Evolutionary conservation across 495 filamentous ascomycete species (phyloP).

Genomic region (Talaromyces nanjingensis): DNA sequence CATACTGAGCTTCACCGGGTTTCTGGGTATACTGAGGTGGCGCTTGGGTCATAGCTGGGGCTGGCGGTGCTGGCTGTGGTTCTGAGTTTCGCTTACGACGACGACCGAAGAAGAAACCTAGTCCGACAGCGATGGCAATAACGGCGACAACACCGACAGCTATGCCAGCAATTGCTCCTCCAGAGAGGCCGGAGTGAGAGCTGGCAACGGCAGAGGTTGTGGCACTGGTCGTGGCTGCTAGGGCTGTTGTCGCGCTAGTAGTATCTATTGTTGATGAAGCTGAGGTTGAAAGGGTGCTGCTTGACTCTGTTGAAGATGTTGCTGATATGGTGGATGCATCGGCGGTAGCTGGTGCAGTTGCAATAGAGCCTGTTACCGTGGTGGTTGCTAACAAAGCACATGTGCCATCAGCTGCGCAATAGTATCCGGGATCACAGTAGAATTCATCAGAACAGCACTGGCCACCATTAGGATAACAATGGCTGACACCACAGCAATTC

Average conservation of each 20-base stretch:
- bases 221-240: not conserved
- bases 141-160: not conserved
- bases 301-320: not conserved
- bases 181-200: not conserved
- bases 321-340: not conserved
- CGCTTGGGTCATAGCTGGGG: not conserved
- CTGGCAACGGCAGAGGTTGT: not conserved
- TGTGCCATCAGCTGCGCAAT: not conserved
- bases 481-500: not conserved
- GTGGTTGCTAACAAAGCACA: not conserved
- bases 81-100: not conserved
- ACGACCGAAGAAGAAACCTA: not conserved
- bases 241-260: not conserved
- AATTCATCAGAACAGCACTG: not conserved
- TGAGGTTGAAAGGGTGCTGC: not conserved
- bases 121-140: not conserved
- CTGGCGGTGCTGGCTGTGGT: not conserved
- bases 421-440: not conserved
- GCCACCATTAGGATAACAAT: not conserved
- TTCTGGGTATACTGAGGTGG: not conserved
- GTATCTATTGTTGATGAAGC: not conserved
- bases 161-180: not conserved
- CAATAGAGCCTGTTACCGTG: not conserved
- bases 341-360: not conserved
- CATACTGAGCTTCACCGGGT: not conserved